Evolutionary conservation across 352 stramenopile genomes (phyloP), one percentile per base, ranked within the genome.

Genomic region (Pythium guiyangense): DNA sequence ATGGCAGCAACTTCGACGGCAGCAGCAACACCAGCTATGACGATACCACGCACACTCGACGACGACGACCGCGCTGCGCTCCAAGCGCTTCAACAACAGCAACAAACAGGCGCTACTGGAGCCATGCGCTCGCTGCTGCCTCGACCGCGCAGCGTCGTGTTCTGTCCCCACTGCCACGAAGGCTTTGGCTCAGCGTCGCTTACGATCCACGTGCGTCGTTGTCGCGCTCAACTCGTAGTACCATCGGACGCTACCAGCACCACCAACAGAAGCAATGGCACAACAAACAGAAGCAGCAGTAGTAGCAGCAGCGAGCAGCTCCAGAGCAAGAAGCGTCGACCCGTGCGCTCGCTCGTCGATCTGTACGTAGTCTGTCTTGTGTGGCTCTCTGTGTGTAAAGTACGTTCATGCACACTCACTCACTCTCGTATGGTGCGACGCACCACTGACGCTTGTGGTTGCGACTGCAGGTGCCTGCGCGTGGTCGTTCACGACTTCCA

Each of bases 401-500:
- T n/a, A n/a, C n/a, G n/a, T n/a, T n/a, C n/a, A n/a, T n/a, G n/a
- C n/a, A n/a, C n/a, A n/a, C 29, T 8, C 29, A 34, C 29, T 42
- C 2, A 22, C 4, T 9, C n/a, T 1, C 17, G 15, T 27, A 15
- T 51, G n/a, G 14, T 58, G 18, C 37, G 35, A 43, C 29, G 26
- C 29, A 26, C 12, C 9, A 29, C 39, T 11, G 18, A 39, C 48
- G 35, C 9, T 4, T 43, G 29, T 55, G 40, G 26, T 1, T 39
- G 40, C 31, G 22, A 34, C 29, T 34, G 40, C 37, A 90, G 80
- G 54, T 90, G 80, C 45, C 66, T 90, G 20, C 67, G 64, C 0
- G 71, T 84, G 27, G 62, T 89, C 48, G 84, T 77, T 17, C 85
- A 75, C 44, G 82, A 91, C 57, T 91, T 91, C 54, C 70, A 86